These are phyloP conservation scores for Ceratocystis cacaofunesta DNA, from an alignment of 2,329 filamentous ascomycete species.

Conservation along the genomic window DNA sequence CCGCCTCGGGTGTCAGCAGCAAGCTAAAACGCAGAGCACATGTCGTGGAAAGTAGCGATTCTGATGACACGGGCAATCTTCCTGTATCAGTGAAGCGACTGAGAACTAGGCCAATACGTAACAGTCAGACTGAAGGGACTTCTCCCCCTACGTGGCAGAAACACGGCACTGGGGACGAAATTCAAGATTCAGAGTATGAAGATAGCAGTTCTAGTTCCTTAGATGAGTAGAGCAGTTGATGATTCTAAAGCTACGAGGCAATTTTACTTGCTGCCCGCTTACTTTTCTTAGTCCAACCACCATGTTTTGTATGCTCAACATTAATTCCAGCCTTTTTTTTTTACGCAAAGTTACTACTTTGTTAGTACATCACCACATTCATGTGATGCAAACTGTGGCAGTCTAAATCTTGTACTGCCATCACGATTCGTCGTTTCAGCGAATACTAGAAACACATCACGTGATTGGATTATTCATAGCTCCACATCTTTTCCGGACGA, in stretches of 20 bases:
- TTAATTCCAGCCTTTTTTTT: no score
- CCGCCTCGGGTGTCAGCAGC: background rate
- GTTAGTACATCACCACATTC: no score
- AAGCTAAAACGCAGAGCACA: background rate
- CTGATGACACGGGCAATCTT: background rate
- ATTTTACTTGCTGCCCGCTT: background rate
- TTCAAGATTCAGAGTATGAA: constrained; percentile 5
- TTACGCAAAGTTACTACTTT: no score
- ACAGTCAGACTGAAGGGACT: no score
- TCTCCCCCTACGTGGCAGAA: background rate
- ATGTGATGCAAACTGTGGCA: background rate
- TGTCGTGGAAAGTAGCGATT: background rate
- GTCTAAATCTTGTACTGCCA: no score
- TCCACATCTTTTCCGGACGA: background rate
- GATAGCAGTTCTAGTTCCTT: background rate
- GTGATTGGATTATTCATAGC: background rate
- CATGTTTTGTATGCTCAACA: no score
- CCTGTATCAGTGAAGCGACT: background rate
- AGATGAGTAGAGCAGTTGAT: background rate
- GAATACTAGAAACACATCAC: background rate
- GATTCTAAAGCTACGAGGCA: background rate
- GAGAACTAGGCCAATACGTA: background rate
- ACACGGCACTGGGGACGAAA: background rate
- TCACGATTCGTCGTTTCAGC: no score
- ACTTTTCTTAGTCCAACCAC: background rate